These are phyloP conservation scores for Angomonas ambiguus DNA, from an alignment of 208 protist genomes.

Conservation along the genomic window DNA sequence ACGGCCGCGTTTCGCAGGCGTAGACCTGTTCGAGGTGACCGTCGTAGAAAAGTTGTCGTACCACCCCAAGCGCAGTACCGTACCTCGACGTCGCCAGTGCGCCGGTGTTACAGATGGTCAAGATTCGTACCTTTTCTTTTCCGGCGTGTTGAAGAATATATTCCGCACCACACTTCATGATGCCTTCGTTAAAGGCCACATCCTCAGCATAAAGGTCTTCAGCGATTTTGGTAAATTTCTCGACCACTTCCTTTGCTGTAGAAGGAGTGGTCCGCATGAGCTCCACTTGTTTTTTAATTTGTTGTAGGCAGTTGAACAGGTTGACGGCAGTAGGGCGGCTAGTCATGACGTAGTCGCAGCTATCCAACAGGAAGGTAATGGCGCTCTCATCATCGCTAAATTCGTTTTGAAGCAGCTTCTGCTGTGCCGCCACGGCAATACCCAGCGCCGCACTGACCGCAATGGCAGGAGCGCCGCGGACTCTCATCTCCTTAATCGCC, in stretches of 20 bases:
- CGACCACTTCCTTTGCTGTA: slow-evolving; percentile 32
- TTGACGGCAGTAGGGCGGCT: slow-evolving; percentile 95
- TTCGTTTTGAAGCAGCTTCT: slow-evolving; percentile 22
- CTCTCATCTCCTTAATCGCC: slow-evolving; percentile 92
- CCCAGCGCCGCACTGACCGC: slow-evolving; percentile 91
- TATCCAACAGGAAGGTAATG: slow-evolving; percentile 50
- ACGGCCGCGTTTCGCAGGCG: slow-evolving; percentile 94
- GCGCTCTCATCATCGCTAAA: slow-evolving; percentile 30
- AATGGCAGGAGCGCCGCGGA: slow-evolving; percentile 95
- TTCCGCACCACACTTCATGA: slow-evolving; percentile 82
- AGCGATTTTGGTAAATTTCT: slow-evolving; percentile 56
- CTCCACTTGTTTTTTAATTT: slow-evolving; percentile 51
- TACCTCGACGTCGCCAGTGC: slow-evolving; percentile 90
- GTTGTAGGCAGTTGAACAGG: slow-evolving; percentile 86
- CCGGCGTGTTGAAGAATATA: slow-evolving; percentile 61
- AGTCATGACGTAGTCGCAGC: slow-evolving; percentile 87
- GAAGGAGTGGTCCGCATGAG: slow-evolving; percentile 9
- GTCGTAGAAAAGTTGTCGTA: slow-evolving; percentile 84
- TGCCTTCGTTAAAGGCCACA: slow-evolving; percentile 87
- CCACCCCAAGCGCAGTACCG: slow-evolving; percentile 93
- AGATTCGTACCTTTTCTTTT: slow-evolving; percentile 42
- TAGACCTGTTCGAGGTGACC: slow-evolving; percentile 81
- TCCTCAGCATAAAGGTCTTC: slow-evolving; percentile 88
- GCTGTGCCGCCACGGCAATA: slow-evolving; percentile 81
- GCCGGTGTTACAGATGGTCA: slow-evolving; percentile 96